Conservation (phyloP, 352 stramenopile genomes). For the Globisporangium echinulatum region DNA sequence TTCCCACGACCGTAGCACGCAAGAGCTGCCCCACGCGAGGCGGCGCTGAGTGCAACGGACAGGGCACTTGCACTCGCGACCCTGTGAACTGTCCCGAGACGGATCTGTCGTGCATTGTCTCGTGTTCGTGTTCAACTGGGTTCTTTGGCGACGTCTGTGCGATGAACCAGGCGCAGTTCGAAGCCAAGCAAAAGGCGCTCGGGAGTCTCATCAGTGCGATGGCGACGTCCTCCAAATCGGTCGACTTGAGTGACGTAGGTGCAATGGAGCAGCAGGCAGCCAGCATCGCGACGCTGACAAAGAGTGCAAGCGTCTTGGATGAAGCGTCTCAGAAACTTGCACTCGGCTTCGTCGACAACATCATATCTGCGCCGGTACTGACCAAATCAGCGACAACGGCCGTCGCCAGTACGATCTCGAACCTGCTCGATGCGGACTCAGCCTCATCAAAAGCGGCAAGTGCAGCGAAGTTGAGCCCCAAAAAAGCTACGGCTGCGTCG, state of each 20-base stretch:
- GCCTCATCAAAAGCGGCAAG: constrained; percentile 5
- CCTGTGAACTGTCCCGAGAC: constrained; percentile 31
- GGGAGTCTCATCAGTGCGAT: constrained; percentile 53
- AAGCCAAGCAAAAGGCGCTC: constrained; percentile 42
- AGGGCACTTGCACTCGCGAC: constrained; percentile 42
- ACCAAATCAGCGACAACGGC: constrained; percentile 35
- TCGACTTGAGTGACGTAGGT: constrained; percentile 42
- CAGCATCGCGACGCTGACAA: constrained; percentile 61
- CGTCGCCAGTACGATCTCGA: constrained; percentile 56
- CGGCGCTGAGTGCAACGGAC: constrained; percentile 30
- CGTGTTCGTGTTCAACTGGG: constrained; percentile 35
- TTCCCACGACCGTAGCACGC: constrained; percentile 19
- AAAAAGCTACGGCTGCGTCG: not conserved
- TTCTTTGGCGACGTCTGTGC: constrained; percentile 64
- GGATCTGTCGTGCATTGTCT: constrained; percentile 43
- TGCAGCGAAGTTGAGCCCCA: not conserved
- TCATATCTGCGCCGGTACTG: constrained; percentile 46
- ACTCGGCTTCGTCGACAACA: constrained; percentile 51
- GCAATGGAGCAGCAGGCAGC: constrained; percentile 59
- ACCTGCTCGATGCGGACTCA: constrained; percentile 36
- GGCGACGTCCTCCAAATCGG: constrained; percentile 34
- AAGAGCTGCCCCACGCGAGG: constrained; percentile 50
- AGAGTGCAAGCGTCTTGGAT: constrained; percentile 52
- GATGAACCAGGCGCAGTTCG: constrained; percentile 38
- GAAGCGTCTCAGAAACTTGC: constrained; percentile 32